These are phyloP conservation scores for Penicillium angulare DNA, from an alignment of 495 filamentous ascomycete genomes.

Conservation along the genomic window DNA sequence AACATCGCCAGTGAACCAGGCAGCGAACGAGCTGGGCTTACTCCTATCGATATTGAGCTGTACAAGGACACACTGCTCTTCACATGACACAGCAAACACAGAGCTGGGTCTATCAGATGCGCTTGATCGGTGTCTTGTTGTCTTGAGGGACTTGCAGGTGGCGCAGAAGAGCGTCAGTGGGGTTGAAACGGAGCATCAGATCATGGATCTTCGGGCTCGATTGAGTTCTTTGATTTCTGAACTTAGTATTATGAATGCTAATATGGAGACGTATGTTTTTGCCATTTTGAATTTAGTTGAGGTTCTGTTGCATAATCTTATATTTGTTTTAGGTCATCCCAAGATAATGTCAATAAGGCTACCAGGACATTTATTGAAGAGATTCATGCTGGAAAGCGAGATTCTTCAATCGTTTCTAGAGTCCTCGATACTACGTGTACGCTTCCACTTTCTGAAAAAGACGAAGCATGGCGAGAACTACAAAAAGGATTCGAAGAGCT, in stretches of 20 bases:
- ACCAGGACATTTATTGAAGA: slow-evolving; percentile 9
- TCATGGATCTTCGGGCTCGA: slow-evolving; percentile 12
- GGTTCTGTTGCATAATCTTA: not conserved
- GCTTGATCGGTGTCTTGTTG: slow-evolving; percentile 7
- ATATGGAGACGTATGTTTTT: slow-evolving; percentile 21
- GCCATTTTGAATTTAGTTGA: not conserved
- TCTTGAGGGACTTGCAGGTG: slow-evolving; percentile 14
- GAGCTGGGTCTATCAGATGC: not conserved
- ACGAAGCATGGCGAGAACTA: slow-evolving; percentile 11
- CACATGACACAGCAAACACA: too few relatives aligned
- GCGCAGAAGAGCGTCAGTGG: slow-evolving; percentile 1
- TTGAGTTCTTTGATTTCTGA: slow-evolving; percentile 15
- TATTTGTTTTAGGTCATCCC: slow-evolving; percentile 12
- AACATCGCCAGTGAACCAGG: slow-evolving; percentile 12
- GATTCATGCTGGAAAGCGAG: slow-evolving; percentile 5
- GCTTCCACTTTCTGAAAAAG: not conserved
- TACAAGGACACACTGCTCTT: too few relatives aligned
- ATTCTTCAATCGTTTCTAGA: not conserved
- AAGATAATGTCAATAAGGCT: slow-evolving; percentile 11
- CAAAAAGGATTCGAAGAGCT: slow-evolving; percentile 7
- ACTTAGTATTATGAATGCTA: slow-evolving; percentile 14
- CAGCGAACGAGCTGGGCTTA: slow-evolving; percentile 12
- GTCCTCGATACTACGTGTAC: slow-evolving; percentile 1
- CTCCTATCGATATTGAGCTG: slow-evolving; percentile 5
- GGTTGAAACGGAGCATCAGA: not conserved